Evolutionary conservation across 306 rosid genomes (phyloP).

Genomic region (Gastrolobium villosum): DNA sequence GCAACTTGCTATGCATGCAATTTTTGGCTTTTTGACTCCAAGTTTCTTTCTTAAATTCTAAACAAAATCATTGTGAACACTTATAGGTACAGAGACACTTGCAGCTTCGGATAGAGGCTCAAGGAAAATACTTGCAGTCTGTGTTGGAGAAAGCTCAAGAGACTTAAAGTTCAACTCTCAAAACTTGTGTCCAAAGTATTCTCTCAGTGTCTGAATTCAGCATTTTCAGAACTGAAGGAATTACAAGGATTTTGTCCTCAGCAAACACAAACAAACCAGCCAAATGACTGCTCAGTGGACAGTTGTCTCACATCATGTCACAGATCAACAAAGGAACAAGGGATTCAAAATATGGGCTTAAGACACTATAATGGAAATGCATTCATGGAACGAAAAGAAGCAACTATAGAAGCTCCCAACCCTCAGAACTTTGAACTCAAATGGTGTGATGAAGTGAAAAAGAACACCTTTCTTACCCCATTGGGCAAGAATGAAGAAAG

Average conservation of each 20-base stretch:
- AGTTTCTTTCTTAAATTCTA: conserved; percentile 29
- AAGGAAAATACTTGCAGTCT: conserved; percentile 94
- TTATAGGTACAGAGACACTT: conserved; percentile 94
- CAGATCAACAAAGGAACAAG: conserved; percentile 77
- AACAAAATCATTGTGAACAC: conserved; percentile 31
- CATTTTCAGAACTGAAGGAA: conserved; percentile 73
- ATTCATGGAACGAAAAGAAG: conserved; percentile 61
- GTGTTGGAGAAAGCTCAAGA: conserved; percentile 95
- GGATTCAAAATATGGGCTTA: conserved; percentile 56
- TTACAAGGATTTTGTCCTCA: conserved; percentile 63
- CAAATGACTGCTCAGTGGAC: conserved; percentile 79
- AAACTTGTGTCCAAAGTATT: conserved; percentile 90
- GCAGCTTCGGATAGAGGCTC: conserved; percentile 92
- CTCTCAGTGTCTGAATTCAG: conserved; percentile 78
- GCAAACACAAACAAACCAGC: conserved; percentile 56
- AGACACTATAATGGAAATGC: conserved; percentile 55
- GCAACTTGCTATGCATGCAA: conserved; percentile 1
- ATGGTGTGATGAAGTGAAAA: conserved; percentile 60
- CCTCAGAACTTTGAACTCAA: conserved; percentile 42
- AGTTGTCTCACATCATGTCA: conserved; percentile 86
- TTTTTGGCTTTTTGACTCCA: background rate
- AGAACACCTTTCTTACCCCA: conserved; percentile 53
- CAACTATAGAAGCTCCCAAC: conserved; percentile 40
- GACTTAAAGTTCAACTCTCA: conserved; percentile 85
- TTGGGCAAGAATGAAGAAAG: conserved; percentile 54